Evolutionary conservation across 352 stramenopile genomes (phyloP).

Genomic region (Phytophthora sp.): DNA sequence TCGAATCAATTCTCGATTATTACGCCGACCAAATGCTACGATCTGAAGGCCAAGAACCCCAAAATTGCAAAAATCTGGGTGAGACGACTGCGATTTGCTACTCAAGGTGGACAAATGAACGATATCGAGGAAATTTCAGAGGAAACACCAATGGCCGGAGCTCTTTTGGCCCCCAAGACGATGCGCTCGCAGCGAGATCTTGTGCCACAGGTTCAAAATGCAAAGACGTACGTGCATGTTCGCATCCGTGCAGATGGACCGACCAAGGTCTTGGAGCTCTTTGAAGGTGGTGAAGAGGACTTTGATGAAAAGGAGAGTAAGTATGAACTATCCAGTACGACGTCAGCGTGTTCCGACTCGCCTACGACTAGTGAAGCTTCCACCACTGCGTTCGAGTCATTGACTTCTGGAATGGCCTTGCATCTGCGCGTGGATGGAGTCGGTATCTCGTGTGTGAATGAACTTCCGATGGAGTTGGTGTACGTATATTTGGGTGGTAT

Average conservation of each 20-base stretch:
- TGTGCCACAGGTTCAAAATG: conserved; percentile 62
- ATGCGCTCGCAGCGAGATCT: conserved; percentile 44
- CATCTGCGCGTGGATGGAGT: conserved; percentile 80
- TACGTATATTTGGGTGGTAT: conserved; percentile 89
- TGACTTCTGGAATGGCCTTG: conserved; percentile 71
- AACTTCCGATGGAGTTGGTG: conserved; percentile 85
- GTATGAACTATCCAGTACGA: conserved; percentile 70
- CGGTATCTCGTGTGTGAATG: conserved; percentile 88
- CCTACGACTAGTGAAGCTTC: conserved; percentile 79
- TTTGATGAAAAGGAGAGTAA: conserved; percentile 85
- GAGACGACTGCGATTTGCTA: conserved; percentile 65
- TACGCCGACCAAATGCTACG: conserved; percentile 85
- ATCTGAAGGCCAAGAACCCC: conserved; percentile 80
- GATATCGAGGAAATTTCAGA: conserved; percentile 32
- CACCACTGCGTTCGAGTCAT: conserved; percentile 68
- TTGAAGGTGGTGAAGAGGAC: conserved; percentile 88
- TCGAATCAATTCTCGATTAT: conserved; percentile 90
- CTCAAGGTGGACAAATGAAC: conserved; percentile 36
- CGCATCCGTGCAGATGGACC: conserved; percentile 87
- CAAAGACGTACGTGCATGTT: conserved; percentile 88
- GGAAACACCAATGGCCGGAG: conserved; percentile 37
- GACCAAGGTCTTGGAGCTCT: conserved; percentile 92
- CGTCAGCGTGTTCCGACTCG: conserved; percentile 68
- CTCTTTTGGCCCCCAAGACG: conserved; percentile 35
- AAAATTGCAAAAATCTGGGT: conserved; percentile 80